Conservation (phyloP, 257 asterid species). For the Solanum paucissectum region DNA sequence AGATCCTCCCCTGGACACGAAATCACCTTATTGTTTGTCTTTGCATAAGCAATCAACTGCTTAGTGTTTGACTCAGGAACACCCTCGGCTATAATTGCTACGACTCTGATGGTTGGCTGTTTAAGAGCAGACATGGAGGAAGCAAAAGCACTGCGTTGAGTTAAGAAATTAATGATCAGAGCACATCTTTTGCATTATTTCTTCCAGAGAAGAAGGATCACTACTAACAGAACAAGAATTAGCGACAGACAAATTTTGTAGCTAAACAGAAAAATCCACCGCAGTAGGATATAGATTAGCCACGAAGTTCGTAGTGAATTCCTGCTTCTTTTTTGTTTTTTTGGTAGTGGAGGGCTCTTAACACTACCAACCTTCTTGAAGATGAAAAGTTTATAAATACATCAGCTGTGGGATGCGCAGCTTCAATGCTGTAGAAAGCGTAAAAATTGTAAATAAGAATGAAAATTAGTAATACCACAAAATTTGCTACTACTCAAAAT, state of each 20-base stretch:
- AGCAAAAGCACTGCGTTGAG: conserved; percentile 75
- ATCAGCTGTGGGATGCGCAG: conserved; percentile 96
- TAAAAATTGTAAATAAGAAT: not conserved
- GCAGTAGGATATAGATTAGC: not conserved
- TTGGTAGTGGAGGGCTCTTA: too few species aligned
- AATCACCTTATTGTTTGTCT: conserved; percentile 86
- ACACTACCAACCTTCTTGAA: conserved; percentile 65
- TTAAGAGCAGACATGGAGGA: conserved; percentile 90
- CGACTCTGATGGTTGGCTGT: conserved; percentile 90
- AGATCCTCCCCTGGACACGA: too few species aligned
- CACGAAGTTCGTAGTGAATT: not conserved
- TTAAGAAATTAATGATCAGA: conserved; percentile 1
- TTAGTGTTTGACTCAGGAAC: conserved; percentile 92
- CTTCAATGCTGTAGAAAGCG: conserved; percentile 57
- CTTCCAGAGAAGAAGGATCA: not conserved
- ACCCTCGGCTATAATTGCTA: conserved; percentile 95
- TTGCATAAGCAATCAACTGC: conserved; percentile 90
- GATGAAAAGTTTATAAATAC: conserved; percentile 97
- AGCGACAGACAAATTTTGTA: not conserved
- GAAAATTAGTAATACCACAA: not conserved
- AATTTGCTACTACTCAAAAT: too few species aligned
- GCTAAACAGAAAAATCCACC: not conserved
- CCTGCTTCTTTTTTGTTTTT: not conserved
- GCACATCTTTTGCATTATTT: not conserved
- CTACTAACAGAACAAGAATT: not conserved